Percentiles rank a stretch among this genome's conserved stretches.
phyloP scores from a whole-genome alignment of 129 eudicot species.

The Lonicera japonica region DNA sequence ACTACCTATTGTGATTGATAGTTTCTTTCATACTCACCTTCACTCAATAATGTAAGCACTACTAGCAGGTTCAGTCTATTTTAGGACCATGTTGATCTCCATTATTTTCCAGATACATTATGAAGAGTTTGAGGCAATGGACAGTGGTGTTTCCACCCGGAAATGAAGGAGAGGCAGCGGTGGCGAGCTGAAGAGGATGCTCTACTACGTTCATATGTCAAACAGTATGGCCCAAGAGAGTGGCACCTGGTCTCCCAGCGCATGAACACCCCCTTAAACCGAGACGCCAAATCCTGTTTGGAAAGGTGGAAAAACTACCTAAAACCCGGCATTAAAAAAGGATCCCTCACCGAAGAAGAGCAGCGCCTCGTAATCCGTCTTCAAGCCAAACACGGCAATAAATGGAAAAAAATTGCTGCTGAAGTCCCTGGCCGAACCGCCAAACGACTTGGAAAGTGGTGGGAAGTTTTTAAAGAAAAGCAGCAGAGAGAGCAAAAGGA shows the following conservation, averaged over 20 bases:
- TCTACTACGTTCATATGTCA: constrained; percentile 42
- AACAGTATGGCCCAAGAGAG: constrained; percentile 54
- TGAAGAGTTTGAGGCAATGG: constrained; percentile 36
- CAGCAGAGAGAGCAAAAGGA: constrained; percentile 46
- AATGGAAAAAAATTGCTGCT: constrained; percentile 66
- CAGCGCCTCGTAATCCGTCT: constrained; percentile 52
- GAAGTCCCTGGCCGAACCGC: constrained; percentile 70
- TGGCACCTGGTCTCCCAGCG: constrained; percentile 64
- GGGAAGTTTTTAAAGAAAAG: constrained; percentile 66
- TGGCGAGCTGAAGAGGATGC: constrained; percentile 64
- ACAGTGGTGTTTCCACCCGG: constrained; percentile 10
- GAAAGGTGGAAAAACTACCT: constrained; percentile 66
- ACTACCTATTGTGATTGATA: no score
- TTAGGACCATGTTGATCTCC: no score
- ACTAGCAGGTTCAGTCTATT: no score
- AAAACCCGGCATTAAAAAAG: constrained; percentile 54
- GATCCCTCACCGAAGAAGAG: constrained; percentile 49
- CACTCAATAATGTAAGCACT: no score
- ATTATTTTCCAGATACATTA: constrained; percentile 25
- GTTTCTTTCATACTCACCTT: no score
- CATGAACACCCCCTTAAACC: constrained; percentile 42
- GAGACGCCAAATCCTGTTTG: constrained; percentile 53
- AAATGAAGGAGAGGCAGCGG: constrained; percentile 64
- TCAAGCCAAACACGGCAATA: constrained; percentile 57
- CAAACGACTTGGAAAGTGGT: constrained; percentile 65